Conservation (phyloP, 345 rosid genomes). For the Reutealis trisperma region DNA sequence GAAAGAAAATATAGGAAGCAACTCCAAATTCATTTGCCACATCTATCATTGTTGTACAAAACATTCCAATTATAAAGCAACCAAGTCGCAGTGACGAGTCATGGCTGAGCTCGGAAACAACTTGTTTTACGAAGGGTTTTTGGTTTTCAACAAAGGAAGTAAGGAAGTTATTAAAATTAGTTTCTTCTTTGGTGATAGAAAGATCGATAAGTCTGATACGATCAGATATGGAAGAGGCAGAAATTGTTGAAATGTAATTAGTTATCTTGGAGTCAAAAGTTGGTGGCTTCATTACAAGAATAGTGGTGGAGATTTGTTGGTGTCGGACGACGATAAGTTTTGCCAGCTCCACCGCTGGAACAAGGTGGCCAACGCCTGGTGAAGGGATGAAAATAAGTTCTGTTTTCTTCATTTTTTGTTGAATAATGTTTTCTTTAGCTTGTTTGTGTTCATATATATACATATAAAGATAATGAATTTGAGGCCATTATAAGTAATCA, state of each 20-base stretch:
- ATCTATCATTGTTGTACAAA: slow-evolving; percentile 12
- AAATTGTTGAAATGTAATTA: background rate
- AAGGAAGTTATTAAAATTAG: background rate
- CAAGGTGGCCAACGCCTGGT: slow-evolving; percentile 20
- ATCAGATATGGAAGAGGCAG: background rate
- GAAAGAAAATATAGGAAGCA: slow-evolving; percentile 15
- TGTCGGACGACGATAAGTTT: background rate
- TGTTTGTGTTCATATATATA: too few relatives aligned
- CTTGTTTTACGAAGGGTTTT: slow-evolving; percentile 7
- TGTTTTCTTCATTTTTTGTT: background rate
- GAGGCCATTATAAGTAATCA: too few relatives aligned
- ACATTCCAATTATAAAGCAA: slow-evolving; percentile 14
- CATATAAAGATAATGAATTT: too few relatives aligned
- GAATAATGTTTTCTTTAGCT: background rate
- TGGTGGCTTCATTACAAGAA: slow-evolving; percentile 13
- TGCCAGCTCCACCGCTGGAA: slow-evolving; percentile 4
- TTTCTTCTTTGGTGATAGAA: background rate
- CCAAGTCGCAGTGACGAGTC: background rate
- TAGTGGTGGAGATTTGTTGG: background rate
- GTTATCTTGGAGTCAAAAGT: background rate
- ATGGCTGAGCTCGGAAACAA: background rate
- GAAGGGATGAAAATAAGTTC: slow-evolving; percentile 15
- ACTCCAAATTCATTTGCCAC: slow-evolving; percentile 17
- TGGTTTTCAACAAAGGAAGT: background rate
- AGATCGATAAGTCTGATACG: slow-evolving; percentile 1